Conservation (phyloP, 768 basidiomycete species). For the Agrocybe praecox region DNA sequence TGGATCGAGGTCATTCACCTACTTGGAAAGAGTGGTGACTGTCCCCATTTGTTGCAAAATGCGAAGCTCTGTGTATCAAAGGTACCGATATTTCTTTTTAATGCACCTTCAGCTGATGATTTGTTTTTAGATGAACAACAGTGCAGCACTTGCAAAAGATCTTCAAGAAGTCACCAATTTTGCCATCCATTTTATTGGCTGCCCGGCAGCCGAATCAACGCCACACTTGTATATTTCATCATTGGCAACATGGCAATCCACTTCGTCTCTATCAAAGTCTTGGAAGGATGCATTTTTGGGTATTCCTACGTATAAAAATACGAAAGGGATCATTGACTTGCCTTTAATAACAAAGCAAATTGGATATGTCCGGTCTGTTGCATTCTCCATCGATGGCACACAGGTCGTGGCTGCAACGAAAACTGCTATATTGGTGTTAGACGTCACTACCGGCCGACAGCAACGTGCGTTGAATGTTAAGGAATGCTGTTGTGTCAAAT, state of each 20-base stretch:
- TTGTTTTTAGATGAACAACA: not conserved
- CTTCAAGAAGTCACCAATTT: slow-evolving; percentile 20
- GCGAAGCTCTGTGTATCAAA: slow-evolving; percentile 5
- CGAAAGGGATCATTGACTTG: not conserved
- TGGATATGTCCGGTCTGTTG: too few relatives aligned
- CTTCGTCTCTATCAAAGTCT: not conserved
- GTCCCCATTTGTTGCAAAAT: slow-evolving; percentile 16
- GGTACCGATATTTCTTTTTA: not conserved
- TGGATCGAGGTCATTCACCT: slow-evolving; percentile 30
- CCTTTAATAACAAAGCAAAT: slow-evolving; percentile 8
- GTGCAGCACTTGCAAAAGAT: not conserved
- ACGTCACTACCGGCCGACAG: too few relatives aligned
- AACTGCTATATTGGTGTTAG: too few relatives aligned
- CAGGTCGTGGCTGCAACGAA: too few relatives aligned
- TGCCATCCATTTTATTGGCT: slow-evolving; percentile 16
- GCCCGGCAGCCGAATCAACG: slow-evolving; percentile 14
- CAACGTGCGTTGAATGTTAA: too few relatives aligned
- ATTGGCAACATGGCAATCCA: slow-evolving; percentile 14
- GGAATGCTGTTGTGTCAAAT: too few relatives aligned
- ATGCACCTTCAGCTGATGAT: too few relatives aligned
- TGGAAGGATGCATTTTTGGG: slow-evolving; percentile 13
- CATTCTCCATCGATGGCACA: too few relatives aligned
- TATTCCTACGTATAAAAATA: slow-evolving; percentile 8
- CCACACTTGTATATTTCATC: slow-evolving; percentile 21
- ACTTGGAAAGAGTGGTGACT: slow-evolving; percentile 10